phyloP scores from a whole-genome alignment of 805 yeast genomes.

The Pichia scutulata region DNA sequence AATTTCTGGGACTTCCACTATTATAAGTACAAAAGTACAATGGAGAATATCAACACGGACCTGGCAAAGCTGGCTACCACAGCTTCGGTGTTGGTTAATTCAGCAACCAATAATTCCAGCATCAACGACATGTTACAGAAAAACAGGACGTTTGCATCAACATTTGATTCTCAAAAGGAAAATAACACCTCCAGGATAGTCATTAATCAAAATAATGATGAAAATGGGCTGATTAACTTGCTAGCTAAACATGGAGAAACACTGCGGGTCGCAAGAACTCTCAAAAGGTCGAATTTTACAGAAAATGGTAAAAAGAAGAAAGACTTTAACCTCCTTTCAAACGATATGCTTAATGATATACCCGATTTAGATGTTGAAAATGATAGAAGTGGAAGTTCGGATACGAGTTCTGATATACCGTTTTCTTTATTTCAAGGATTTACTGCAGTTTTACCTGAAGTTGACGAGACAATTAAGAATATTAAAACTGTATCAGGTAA shows the following conservation, averaged over 20 bases:
- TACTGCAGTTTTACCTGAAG: slow-evolving; percentile 46
- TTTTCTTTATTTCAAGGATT: slow-evolving; percentile 67
- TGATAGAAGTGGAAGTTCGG: slow-evolving; percentile 1
- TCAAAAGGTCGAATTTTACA: slow-evolving; percentile 6
- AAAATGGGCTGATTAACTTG: slow-evolving; percentile 5
- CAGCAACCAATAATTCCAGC: slow-evolving; percentile 17
- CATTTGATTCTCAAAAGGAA: slow-evolving; percentile 8
- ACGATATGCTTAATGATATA: slow-evolving; percentile 49
- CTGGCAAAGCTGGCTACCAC: slow-evolving; percentile 45
- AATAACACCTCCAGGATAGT: slow-evolving; percentile 10
- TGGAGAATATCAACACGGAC: slow-evolving; percentile 16
- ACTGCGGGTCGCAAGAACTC: neutral
- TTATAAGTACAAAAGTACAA: neutral
- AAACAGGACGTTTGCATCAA: slow-evolving; percentile 3
- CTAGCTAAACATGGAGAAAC: slow-evolving; percentile 8
- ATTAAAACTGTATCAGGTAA: slow-evolving; percentile 4
- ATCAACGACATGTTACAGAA: slow-evolving; percentile 8
- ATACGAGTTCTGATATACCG: slow-evolving; percentile 3
- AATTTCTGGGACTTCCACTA: neutral
- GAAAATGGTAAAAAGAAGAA: slow-evolving; percentile 19
- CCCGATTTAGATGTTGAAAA: slow-evolving; percentile 27
- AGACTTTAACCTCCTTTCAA: slow-evolving; percentile 49
- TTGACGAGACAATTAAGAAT: slow-evolving; percentile 35
- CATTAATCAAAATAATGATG: slow-evolving; percentile 1
- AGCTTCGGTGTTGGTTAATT: slow-evolving; percentile 42